phyloP scores from a whole-genome alignment of 768 basidiomycete species.

The Suillus variegatus region DNA sequence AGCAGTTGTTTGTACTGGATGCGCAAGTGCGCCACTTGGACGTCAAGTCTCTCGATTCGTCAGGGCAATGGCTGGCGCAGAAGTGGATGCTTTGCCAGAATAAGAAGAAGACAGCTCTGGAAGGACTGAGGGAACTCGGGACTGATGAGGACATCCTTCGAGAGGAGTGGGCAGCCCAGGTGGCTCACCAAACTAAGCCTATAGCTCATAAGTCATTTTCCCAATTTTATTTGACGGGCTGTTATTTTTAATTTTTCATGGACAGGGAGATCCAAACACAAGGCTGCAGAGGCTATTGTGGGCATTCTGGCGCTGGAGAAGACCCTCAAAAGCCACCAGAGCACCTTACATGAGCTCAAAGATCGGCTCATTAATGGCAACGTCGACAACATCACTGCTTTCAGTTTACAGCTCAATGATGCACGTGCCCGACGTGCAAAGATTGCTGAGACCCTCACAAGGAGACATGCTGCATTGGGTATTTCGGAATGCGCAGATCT shows the following conservation, averaged over 20 bases:
- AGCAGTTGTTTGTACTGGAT: constrained; percentile 28
- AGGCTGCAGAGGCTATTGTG: too few relatives aligned
- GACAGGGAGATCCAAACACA: too few relatives aligned
- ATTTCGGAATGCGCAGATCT: constrained; percentile 7
- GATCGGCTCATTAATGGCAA: neutral
- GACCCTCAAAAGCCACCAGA: too few relatives aligned
- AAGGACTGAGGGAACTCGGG: neutral
- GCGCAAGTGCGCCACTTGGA: constrained; percentile 22
- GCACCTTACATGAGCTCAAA: constrained; percentile 1
- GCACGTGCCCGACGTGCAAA: too few relatives aligned
- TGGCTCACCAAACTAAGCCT: constrained; percentile 21
- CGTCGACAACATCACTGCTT: constrained; percentile 2
- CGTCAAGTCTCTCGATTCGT: constrained; percentile 6
- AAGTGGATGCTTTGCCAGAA: constrained; percentile 10
- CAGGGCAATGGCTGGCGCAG: constrained; percentile 18
- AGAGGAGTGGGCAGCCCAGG: constrained; percentile 21
- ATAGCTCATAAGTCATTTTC: constrained; percentile 1
- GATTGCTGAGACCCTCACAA: neutral
- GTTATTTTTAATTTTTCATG: too few relatives aligned
- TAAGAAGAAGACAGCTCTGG: constrained; percentile 1
- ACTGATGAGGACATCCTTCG: constrained; percentile 5
- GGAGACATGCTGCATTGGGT: constrained; percentile 4
- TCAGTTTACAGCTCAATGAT: constrained; percentile 7
- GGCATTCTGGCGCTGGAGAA: too few relatives aligned
- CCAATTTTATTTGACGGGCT: neutral